These are phyloP conservation scores for Ceratocystis destructans DNA, from an alignment of 2,329 filamentous ascomycete species.

Conservation along the genomic window DNA sequence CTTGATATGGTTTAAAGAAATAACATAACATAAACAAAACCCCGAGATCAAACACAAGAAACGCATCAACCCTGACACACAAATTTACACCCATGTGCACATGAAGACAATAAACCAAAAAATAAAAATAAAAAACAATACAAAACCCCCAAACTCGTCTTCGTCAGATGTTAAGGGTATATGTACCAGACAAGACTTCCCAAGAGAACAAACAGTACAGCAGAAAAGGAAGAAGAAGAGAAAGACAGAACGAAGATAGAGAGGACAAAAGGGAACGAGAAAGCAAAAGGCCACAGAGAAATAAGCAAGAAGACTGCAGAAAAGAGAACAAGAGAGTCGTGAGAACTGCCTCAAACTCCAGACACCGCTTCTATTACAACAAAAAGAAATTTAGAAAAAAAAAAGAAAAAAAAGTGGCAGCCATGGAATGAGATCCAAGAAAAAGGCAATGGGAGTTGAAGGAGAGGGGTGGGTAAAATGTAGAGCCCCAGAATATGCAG, in stretches of 20 bases:
- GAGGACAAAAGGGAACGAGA: background rate
- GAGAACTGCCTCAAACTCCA: slow-evolving; percentile 11
- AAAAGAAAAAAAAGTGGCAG: background rate
- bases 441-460: background rate
- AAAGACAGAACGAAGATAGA: background rate
- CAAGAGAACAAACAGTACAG: slow-evolving; percentile 7
- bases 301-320: background rate
- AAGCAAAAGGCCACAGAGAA: background rate
- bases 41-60: background rate
- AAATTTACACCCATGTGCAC: background rate
- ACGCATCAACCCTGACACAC: background rate
- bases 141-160: background rate
- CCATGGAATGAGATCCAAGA: background rate
- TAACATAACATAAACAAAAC: background rate
- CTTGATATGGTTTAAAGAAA: background rate
- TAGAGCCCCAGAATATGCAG: background rate
- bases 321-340: slow-evolving; percentile 12
- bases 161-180: slow-evolving; percentile 2
- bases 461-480: background rate
- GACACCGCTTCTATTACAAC: background rate
- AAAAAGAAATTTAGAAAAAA: background rate
- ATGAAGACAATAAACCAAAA: background rate
- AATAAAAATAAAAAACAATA: background rate
- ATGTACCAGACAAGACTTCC: slow-evolving; percentile 6
- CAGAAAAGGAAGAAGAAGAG: background rate